Percentiles rank a stretch among this genome's conserved stretches.
These are phyloP conservation scores for Sporisorium iseilematis-ciliati DNA, from an alignment of 1,284 basidiomycete species.

Conservation along the genomic window DNA sequence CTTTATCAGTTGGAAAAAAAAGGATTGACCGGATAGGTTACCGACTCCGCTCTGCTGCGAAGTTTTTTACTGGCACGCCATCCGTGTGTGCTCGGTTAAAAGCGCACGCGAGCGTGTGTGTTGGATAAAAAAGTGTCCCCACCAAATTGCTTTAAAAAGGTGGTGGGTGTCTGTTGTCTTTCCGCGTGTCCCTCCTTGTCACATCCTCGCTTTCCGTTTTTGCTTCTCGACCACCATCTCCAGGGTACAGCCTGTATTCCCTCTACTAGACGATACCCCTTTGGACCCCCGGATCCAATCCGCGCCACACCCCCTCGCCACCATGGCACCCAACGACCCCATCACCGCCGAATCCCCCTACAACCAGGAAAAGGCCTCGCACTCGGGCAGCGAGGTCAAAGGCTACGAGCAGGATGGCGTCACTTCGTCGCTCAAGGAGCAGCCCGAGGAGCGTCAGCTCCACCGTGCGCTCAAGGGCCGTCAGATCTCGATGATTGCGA, in stretches of 20 bases:
- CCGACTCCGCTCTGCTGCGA: too few species aligned
- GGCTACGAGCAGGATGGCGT: constrained; percentile 29
- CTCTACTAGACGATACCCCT: not conserved
- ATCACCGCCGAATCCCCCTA: constrained; percentile 22
- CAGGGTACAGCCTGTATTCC: too few species aligned
- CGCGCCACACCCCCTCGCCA: not conserved
- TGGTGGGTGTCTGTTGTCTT: too few species aligned
- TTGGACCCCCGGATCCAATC: not conserved
- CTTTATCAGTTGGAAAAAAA: too few species aligned
- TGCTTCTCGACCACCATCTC: not conserved
- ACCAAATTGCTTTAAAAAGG: too few species aligned
- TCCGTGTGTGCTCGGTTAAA: too few species aligned
- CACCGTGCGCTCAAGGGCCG: constrained; percentile 72
- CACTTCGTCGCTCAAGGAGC: constrained; percentile 14
- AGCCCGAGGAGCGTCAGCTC: constrained; percentile 52
- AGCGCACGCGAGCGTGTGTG: too few species aligned
- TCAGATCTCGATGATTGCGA: constrained; percentile 76
- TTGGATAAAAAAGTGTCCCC: too few species aligned
- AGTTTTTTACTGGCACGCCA: too few species aligned
- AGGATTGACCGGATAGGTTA: too few species aligned
- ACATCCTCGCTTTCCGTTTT: too few species aligned
- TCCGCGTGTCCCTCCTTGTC: too few species aligned
- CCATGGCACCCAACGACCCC: constrained; percentile 18
- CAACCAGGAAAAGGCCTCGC: constrained; percentile 27
- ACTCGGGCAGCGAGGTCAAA: constrained; percentile 29